Evolutionary conservation across 345 rosid species (phyloP).

Genomic region (Melaleuca alternifolia): DNA sequence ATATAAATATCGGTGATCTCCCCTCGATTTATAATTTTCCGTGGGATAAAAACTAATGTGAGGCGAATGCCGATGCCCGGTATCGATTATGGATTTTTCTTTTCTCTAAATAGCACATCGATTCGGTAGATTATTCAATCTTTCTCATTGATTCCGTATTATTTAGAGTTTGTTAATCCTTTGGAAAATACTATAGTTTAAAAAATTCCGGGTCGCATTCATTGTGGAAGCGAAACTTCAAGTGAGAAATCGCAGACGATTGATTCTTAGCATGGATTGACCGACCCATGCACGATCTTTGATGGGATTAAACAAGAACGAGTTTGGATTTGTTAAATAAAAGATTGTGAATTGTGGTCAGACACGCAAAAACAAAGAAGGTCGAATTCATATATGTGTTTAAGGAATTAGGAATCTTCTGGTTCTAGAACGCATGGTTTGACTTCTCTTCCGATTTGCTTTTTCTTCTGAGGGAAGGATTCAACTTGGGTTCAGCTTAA

Average conservation of each 20-base stretch:
- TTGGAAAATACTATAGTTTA: too few species aligned
- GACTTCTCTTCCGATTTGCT: background rate
- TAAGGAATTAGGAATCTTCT: background rate
- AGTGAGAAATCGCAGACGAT: background rate
- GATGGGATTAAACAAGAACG: background rate
- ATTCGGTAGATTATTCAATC: too few species aligned
- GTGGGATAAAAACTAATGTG: too few species aligned
- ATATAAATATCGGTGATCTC: too few species aligned
- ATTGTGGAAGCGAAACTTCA: background rate
- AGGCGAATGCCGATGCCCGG: too few species aligned
- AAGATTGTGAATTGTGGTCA: background rate
- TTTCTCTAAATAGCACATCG: too few species aligned
- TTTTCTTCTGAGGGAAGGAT: background rate
- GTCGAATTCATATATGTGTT: too few species aligned
- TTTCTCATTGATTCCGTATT: too few species aligned
- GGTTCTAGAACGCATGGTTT: background rate
- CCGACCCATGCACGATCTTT: background rate
- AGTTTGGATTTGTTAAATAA: too few species aligned
- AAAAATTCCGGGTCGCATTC: background rate
- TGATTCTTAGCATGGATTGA: background rate
- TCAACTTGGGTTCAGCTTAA: background rate
- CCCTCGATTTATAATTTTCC: background rate
- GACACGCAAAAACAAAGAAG: background rate
- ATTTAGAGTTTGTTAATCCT: too few species aligned
- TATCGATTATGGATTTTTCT: too few species aligned